Base-by-base conservation (phyloP, 495 filamentous ascomycete genomes). In the Aspergillus taichungensis region DNA sequence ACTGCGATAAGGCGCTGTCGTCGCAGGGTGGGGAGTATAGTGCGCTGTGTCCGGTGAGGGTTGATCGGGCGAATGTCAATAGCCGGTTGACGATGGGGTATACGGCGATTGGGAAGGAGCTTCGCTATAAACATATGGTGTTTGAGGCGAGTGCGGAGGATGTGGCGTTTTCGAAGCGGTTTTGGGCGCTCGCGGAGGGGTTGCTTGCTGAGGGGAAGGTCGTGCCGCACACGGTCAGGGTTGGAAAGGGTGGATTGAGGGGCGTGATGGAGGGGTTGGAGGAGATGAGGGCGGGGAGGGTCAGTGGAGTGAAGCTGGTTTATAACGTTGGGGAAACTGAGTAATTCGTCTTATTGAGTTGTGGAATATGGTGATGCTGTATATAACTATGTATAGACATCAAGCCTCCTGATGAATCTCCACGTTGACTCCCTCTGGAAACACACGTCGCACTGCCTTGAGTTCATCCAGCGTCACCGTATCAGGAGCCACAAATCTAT, bases 261-360 rank as follows among this genome's bases (percentile, higher is more conserved):
- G 70, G 61, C 1, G 61, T 77, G 2, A 42, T 75, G n/a, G 59
- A 64, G 5, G 78, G 77, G 0, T 35, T 83, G 54, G 37, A 71
- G 30, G 54, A 63, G 52, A 35, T 78, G 53, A 65, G 61, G 46
- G 58, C 63, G 40, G 65, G 59, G 18, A 68, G 62, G 45, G 66
- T 80, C 9, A 75, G 71, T 51, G 77, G 72, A 14, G 54, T 59
- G 50, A 82, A 80, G 61, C 39, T 81, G 41, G 76, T 82, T 14
- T 73, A 71, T 45, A 47, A 44, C 18, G 35, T 55, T 47, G 40
- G 34, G 6, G 51, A 56, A 24, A 47, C 47, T 12, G 14, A 13
- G 6, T 44, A 13, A 44, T 10, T 11, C 34, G 4, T 24, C 1
- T 24, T 24, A 24, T 24, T 24, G 18, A n/a, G n/a, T 24, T 24